phyloP scores from a whole-genome alignment of 23 red algal species.

The Agarophyton chilense region DNA sequence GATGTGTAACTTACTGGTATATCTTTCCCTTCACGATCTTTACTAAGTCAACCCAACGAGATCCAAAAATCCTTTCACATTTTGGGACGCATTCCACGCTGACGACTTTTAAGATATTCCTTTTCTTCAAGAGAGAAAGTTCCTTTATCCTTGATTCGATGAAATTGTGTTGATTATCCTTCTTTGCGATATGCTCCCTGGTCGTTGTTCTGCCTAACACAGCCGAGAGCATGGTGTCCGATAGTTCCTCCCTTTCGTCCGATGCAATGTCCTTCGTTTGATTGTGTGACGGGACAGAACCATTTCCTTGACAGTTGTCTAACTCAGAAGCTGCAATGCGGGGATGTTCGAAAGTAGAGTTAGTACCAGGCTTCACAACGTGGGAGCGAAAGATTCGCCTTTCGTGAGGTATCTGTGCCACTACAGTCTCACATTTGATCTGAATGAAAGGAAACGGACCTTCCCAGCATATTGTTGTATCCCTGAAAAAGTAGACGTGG shows the following conservation, averaged over 20 bases:
- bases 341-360: not conserved
- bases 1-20: too few species aligned
- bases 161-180: not conserved
- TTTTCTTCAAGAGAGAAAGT: not conserved
- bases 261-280: not conserved
- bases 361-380: conserved; percentile 30
- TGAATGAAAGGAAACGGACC: conserved; percentile 35
- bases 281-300: too few species aligned
- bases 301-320: too few species aligned
- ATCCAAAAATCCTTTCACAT: too few species aligned
- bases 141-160: not conserved
- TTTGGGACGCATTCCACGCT: too few species aligned
- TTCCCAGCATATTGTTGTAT: conserved; percentile 8
- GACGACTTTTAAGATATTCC: too few species aligned
- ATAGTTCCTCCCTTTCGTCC: too few species aligned
- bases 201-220: not conserved
- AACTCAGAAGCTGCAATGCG: not conserved
- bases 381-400: not conserved
- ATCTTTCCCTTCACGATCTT: not conserved
- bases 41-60: not conserved
- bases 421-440: conserved; percentile 42
- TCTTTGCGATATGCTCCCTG: not conserved
- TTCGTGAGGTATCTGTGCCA: conserved; percentile 9
- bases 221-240: too few species aligned
- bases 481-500: conserved; percentile 16